Base-by-base conservation (phyloP, 2,329 filamentous ascomycete species). In the Aspergillus novofumigatus region DNA sequence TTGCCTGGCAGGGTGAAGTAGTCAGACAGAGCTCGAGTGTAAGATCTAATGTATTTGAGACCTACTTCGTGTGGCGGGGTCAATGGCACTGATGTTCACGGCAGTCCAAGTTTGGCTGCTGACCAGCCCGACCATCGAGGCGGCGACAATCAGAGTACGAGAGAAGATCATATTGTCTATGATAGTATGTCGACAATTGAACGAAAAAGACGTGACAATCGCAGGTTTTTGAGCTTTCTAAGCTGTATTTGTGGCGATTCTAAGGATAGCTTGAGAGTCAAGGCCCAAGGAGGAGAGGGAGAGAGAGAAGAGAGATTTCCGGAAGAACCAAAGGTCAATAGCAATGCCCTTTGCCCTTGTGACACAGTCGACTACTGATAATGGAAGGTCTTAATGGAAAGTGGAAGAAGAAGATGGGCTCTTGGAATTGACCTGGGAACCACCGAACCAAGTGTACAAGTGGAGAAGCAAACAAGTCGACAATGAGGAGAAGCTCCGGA, bases 81-180 rank as follows among this genome's bases (percentile, higher is more conserved):
- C 63, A 29, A 80, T 70, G n/a, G 65, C 69, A 55, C 63, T 69
- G 6, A 69, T 72, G 56, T 78, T 70, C 51, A 80, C 68, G 29
- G 61, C 64, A 42, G 50, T 35, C 35, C 32, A 45, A 28, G 25
- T 32, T 57, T 74, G 80, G 65, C 71, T 68, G 53, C 58, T 62
- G 38, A 65, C 73, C 56, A 77, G 54, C 45, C 66, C 60, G 20
- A 58, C 65, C 48, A 70, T 56, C 28, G 69, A 68, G 56, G 70
- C 63, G 49, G 77, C 55, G 49, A 67, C 61, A 55, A 76, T 59
- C 23, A 78, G 55, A 38, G 63, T 67, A 54, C 60, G 69, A 54
- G 62, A 62, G 21, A 62, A 45, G 59, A 69, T 51, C 67, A 69
- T 72, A 8, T 50, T 65, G 57, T 48, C 32, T 32, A 41, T 45